Evolutionary conservation across 331 rosid species (phyloP).

Genomic region (Malus hybrid): DNA sequence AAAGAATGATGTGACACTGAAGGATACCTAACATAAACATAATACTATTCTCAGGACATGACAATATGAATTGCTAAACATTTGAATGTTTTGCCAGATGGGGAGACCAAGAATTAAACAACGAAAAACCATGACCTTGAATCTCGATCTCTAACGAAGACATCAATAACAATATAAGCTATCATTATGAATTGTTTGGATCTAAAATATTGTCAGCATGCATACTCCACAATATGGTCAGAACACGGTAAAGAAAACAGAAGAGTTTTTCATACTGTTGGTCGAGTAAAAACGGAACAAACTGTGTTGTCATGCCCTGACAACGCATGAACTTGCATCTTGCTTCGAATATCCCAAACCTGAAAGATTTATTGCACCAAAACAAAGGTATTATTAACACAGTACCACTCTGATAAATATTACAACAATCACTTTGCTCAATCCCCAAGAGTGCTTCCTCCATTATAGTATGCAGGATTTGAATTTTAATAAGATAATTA

Average conservation of each 20-base stretch:
- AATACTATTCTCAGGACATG: neutral
- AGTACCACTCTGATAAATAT: neutral
- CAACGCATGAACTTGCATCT: constrained; percentile 81
- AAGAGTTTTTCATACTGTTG: constrained; percentile 46
- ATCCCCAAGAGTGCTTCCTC: constrained; percentile 9
- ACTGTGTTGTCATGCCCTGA: constrained; percentile 96
- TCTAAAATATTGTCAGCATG: neutral
- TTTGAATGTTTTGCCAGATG: neutral
- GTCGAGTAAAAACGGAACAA: constrained; percentile 92
- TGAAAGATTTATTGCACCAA: constrained; percentile 34
- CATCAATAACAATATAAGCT: neutral
- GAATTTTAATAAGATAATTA: constrained; percentile 16
- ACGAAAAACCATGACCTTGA: neutral
- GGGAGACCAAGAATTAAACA: neutral
- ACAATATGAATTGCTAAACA: neutral
- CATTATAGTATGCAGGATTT: constrained; percentile 1
- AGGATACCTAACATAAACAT: neutral
- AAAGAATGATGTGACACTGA: neutral
- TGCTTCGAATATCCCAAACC: constrained; percentile 99
- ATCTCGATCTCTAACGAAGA: neutral
- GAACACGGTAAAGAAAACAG: neutral
- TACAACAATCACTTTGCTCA: neutral
- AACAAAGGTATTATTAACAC: neutral
- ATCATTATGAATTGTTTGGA: neutral
- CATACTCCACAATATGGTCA: neutral